phyloP scores from a whole-genome alignment of 495 filamentous ascomycete genomes.

The Lichenothelia convexa region DNA sequence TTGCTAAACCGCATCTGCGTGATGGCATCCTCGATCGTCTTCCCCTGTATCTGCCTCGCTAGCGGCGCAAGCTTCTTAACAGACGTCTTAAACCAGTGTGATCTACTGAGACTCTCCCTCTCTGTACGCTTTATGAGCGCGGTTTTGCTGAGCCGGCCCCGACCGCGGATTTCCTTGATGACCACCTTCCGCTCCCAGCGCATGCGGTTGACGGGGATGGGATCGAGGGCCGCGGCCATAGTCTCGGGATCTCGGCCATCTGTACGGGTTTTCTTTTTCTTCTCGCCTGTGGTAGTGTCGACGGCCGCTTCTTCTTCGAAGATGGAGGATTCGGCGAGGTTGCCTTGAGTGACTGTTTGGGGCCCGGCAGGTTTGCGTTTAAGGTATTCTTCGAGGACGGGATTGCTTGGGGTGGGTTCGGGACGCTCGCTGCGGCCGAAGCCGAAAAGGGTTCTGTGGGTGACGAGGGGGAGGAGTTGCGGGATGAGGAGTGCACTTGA shows the following conservation, averaged over 20 bases:
- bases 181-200: conserved; percentile 74
- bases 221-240: conserved; percentile 43
- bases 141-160: conserved; percentile 44
- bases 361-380: conserved; percentile 5
- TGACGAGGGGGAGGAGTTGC: conserved; percentile 8
- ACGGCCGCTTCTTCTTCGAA: conserved; percentile 27
- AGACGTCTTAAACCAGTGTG: conserved; percentile 53
- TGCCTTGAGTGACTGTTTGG: conserved; percentile 13
- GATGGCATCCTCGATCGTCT: conserved; percentile 81
- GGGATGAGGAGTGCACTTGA: conserved; percentile 4
- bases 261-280: not conserved
- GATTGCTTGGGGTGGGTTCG: conserved; percentile 9
- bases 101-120: conserved; percentile 43
- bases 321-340: conserved; percentile 34
- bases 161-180: conserved; percentile 44
- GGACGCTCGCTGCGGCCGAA: conserved; percentile 1
- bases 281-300: conserved; percentile 3
- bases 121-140: conserved; percentile 55
- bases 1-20: conserved; percentile 87
- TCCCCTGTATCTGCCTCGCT: conserved; percentile 74
- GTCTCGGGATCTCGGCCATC: conserved; percentile 31
- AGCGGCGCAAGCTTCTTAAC: conserved; percentile 76
- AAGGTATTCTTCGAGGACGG: conserved; percentile 17
- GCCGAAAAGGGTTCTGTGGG: conserved; percentile 1
- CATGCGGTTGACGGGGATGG: conserved; percentile 41